Base-by-base conservation (phyloP, 2,329 filamentous ascomycete genomes). In the Exophiala dermatitidis region DNA sequence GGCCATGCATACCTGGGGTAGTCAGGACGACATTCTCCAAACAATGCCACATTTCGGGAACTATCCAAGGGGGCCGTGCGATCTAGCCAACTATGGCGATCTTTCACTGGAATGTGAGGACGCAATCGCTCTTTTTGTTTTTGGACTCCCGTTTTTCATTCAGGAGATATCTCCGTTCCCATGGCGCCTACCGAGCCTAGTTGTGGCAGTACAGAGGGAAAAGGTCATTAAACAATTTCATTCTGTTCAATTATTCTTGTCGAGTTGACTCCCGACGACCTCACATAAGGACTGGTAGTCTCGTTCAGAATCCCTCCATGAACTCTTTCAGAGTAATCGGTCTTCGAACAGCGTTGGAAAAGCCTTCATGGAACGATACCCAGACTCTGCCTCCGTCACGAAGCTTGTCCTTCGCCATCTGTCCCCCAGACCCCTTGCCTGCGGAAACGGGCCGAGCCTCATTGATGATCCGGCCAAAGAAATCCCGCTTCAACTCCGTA, bases 291-390 rank as follows among this genome's bases (percentile, higher is more conserved):
- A 19, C 19, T 19, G 19, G 19, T 19, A 19, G 19, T 19, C 19
- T 19, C 19, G 19, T 19, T 62, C 51, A 67, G 55, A 74, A 59
- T 8, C 71, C 71, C 12, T 67, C 68, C 75, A 95, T 71, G 63
- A 96, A 79, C 68, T 95, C 90, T 57, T 80, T 78, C 67, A 95
- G 68, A 5, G 86, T 86, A 57, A 96, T 83, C 2, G 89, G 88
- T 68, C 95, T 95, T 68, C 86, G 79, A 56, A 96, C 90, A 7
- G 90, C 90, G 76, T 96, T 95, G 52, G 89, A 93, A 67, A 89
- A 83, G 0, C 90, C 90, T 72, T 96, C 90, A 64, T 95, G 84
- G 68, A 84, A 96, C 59, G 82, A 91, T 40, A 95, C 83, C 90
- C 90, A 95, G 3, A 90, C 85, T 62, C 84, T 80, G 46, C 75